Evolutionary conservation across 768 basidiomycete genomes (phyloP), one percentile per base, ranked within the genome.

Genomic region (Mycena venus): DNA sequence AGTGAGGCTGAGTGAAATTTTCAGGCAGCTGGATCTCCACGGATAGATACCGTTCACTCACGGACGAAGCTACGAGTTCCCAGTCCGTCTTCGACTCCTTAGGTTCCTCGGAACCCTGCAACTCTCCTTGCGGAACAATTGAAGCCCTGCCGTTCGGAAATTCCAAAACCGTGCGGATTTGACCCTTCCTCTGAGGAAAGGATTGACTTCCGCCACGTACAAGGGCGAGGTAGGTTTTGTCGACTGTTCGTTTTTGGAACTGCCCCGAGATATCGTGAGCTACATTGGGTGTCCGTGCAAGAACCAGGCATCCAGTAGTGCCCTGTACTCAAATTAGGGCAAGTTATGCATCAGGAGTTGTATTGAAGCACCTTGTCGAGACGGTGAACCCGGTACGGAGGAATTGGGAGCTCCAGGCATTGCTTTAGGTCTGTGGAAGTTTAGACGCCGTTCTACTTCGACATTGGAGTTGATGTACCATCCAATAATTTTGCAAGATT

Each of bases 171-270:
- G 82, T 81, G 38, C 84, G 82, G 38, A 93, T 90, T 56, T 85
- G 77, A 4, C 90, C 85, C 19, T 73, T 79, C n/a, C 67, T 81
- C 7, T 73, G 72, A 10, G 80, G 68, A 71, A 93, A 91, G 0
- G 88, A 86, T 67, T 87, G 82, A 31, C 77, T 75, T 12, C 89
- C 89, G 17, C 88, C 91, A 27, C 89, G 85, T 1, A 94, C 91
- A 32, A 94, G 80, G 0, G 93, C 93, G 21, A 93, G 85, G 77
- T 94, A 94, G 0, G 86, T 87, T 77, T 94, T 94, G 27, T 85
- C 79, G 12, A 93, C 82, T 0, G 81, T 81, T 49, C 87, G 85
- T 31, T 83, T 72, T 34, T 82, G 81, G 68, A 94, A 91, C 77
- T 93, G 92, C n/a, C 82, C 84, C 0, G 89, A 88, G 3, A 94